These are phyloP conservation scores for Malus hybrid DNA, from an alignment of 331 rosid species.

Conservation along the genomic window DNA sequence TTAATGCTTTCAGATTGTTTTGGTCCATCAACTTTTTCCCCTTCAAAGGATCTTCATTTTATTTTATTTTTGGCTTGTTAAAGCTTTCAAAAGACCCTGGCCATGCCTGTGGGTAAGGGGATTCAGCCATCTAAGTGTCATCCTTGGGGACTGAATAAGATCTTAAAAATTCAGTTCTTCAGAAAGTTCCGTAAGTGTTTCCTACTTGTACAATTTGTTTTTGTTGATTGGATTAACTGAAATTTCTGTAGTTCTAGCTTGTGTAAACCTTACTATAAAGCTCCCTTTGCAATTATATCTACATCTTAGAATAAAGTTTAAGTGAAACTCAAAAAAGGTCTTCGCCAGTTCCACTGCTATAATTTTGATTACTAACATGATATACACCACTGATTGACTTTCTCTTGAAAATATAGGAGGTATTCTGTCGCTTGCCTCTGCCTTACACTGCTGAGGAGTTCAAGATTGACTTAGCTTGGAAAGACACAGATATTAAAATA, in stretches of 20 bases:
- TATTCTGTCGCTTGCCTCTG: constrained; percentile 64
- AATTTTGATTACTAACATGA: background rate
- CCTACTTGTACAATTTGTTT: background rate
- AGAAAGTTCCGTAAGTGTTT: background rate
- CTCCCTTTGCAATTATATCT: background rate
- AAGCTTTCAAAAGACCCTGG: too few species aligned
- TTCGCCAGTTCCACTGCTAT: background rate
- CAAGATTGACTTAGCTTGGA: constrained; percentile 68
- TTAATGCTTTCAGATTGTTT: too few species aligned
- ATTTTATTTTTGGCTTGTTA: too few species aligned
- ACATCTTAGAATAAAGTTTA: background rate
- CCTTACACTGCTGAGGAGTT: constrained; percentile 74
- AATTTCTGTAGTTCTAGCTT: too few species aligned
- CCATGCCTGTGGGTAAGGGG: too few species aligned
- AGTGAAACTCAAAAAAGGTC: background rate
- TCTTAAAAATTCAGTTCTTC: background rate
- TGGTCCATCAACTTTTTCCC: too few species aligned
- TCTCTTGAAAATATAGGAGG: constrained; percentile 40
- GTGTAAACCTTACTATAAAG: background rate
- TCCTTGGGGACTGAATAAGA: background rate
- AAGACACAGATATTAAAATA: constrained; percentile 54
- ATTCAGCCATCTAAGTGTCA: too few species aligned
- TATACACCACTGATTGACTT: background rate
- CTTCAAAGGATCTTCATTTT: too few species aligned
- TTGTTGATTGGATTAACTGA: background rate